Evolutionary conservation across 176 grass and related monocot species (phyloP).

Genomic region (Oryza rufipogon): DNA sequence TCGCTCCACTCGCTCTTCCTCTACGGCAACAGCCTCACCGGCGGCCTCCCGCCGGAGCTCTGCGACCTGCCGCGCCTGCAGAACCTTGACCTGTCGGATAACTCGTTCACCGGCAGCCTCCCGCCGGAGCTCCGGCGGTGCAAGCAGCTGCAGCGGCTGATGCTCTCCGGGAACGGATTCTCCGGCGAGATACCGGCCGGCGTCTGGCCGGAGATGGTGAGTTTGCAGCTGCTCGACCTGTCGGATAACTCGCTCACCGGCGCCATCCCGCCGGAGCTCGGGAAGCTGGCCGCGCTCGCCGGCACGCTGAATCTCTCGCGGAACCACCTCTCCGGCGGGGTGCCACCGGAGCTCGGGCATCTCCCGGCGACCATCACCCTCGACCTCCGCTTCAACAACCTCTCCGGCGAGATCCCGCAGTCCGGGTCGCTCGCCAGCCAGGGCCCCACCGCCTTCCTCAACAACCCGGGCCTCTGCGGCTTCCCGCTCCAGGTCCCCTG

Average conservation of each 20-base stretch:
- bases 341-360: conserved; percentile 57
- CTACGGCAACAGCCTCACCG: conserved; percentile 69
- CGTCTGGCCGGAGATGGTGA: conserved; percentile 57
- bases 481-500: conserved; percentile 90
- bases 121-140: conserved; percentile 50
- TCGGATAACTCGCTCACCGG: conserved; percentile 67
- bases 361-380: conserved; percentile 76
- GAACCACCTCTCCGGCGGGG: conserved; percentile 64
- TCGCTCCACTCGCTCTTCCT: conserved; percentile 78
- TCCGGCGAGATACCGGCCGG: conserved; percentile 46
- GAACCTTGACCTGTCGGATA: conserved; percentile 78
- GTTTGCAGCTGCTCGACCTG: conserved; percentile 75
- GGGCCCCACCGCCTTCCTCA: conserved; percentile 77
- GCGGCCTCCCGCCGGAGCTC: conserved; percentile 47
- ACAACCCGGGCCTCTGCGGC: conserved; percentile 73
- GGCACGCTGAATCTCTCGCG: conserved; percentile 74
- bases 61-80: conserved; percentile 67
- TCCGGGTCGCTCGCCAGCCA: conserved; percentile 75
- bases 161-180: conserved; percentile 45
- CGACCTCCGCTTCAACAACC: conserved; percentile 84
- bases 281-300: conserved; percentile 57
- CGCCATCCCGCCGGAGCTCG: conserved; percentile 60
- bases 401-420: conserved; percentile 88
- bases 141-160: conserved; percentile 61
- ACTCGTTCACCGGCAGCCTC: conserved; percentile 52